These are phyloP conservation scores for Juncus inflexus DNA, from an alignment of 176 grass and related monocot genomes.

Conservation along the genomic window DNA sequence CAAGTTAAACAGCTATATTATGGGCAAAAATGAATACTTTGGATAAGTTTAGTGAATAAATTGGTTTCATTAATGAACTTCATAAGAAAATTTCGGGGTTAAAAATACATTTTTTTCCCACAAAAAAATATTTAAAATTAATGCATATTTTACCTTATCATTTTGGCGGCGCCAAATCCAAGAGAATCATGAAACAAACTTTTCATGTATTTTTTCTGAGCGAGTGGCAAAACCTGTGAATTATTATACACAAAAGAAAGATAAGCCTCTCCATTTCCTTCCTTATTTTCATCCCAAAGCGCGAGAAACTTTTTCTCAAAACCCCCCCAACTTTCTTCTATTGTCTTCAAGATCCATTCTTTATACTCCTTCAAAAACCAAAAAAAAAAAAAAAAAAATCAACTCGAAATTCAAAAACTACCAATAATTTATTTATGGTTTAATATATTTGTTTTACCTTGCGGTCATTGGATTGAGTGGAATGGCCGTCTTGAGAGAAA, in stretches of 20 bases:
- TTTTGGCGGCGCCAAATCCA: constrained; percentile 95
- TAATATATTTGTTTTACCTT: constrained; percentile 32
- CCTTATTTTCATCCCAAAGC: constrained; percentile 75
- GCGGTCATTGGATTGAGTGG: constrained; percentile 62
- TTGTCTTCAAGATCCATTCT: constrained; percentile 69
- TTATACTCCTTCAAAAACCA: constrained; percentile 50
- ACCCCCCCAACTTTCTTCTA: constrained; percentile 57
- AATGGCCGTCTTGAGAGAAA: constrained; percentile 89
- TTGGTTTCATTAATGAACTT: not conserved
- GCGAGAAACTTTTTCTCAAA: constrained; percentile 67
- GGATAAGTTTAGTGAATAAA: no score
- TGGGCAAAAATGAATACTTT: not conserved
- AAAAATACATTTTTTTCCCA: not conserved
- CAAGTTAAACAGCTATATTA: not conserved
- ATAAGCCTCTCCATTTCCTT: constrained; percentile 81
- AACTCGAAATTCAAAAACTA: not conserved
- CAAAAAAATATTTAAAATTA: not conserved
- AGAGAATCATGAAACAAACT: constrained; percentile 83
- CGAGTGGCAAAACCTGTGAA: constrained; percentile 35
- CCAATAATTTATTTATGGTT: no score
- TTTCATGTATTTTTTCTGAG: constrained; percentile 78
- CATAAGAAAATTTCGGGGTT: not conserved
- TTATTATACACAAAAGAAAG: constrained; percentile 66
- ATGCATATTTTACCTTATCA: constrained; percentile 66
- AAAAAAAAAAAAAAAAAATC: not conserved